phyloP scores from a whole-genome alignment of 2,329 filamentous ascomycete genomes.

The Chrysosphaeria jannelii region DNA sequence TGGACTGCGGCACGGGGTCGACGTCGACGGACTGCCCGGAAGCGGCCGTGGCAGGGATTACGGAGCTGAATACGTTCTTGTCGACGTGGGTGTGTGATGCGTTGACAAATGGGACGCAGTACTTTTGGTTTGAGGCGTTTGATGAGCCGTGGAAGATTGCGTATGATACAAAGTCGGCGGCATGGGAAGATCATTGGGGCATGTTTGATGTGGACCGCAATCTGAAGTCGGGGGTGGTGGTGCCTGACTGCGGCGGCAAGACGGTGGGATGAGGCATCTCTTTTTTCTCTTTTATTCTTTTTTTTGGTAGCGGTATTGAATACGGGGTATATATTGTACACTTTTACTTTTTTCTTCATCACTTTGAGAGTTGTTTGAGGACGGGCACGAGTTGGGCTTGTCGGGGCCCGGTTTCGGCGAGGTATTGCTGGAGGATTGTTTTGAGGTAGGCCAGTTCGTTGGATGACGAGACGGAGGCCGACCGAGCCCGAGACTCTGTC shows the following conservation, averaged over 20 bases:
- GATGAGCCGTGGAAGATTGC: conserved; percentile 82
- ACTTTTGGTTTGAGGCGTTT: conserved; percentile 94
- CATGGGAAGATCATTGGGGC: conserved; percentile 93
- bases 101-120: conserved; percentile 56
- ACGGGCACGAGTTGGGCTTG: no score
- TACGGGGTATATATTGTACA: no score
- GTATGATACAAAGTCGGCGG: conserved; percentile 35
- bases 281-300: not conserved
- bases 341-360: not conserved
- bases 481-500: no score
- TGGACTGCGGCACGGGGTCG: conserved; percentile 30
- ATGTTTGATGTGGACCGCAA: conserved; percentile 63
- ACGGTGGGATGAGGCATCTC: no score
- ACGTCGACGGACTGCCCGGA: conserved; percentile 20
- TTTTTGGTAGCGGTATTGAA: no score
- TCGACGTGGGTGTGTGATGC: conserved; percentile 57
- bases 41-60: conserved; percentile 48
- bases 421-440: no score
- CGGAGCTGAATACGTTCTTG: conserved; percentile 67
- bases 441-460: no score
- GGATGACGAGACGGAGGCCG: no score
- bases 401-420: no score
- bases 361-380: no score
- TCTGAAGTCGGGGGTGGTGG: conserved; percentile 54
- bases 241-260: conserved; percentile 62